These are phyloP conservation scores for Jaapia argillacea DNA, from an alignment of 768 basidiomycete species.

Conservation along the genomic window DNA sequence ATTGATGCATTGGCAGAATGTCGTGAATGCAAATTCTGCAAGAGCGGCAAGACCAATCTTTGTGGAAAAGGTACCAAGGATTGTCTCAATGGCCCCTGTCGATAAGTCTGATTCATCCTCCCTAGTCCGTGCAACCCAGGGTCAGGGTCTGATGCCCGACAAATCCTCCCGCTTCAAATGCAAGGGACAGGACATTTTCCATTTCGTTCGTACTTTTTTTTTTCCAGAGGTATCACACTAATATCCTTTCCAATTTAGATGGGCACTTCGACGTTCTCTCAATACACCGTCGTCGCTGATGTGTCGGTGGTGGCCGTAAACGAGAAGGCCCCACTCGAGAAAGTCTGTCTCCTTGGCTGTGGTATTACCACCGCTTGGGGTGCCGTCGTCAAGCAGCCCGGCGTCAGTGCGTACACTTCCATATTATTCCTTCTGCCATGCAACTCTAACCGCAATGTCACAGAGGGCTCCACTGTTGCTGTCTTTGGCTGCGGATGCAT, in stretches of 20 bases:
- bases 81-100: neutral
- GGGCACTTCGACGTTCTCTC: slow-evolving; percentile 99
- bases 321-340: slow-evolving; percentile 80
- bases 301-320: slow-evolving; percentile 92
- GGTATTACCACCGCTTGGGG: slow-evolving; percentile 99
- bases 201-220: slow-evolving; percentile 59
- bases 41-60: slow-evolving; percentile 97
- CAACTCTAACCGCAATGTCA: neutral
- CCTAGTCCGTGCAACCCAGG: slow-evolving; percentile 85
- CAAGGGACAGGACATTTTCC: slow-evolving; percentile 78
- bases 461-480: slow-evolving; percentile 81
- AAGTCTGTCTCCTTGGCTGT: slow-evolving; percentile 93
- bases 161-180: slow-evolving; percentile 79
- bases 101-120: slow-evolving; percentile 2
- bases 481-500: slow-evolving; percentile 97
- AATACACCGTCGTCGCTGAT: slow-evolving; percentile 97
- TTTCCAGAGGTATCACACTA: slow-evolving; percentile 1
- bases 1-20: slow-evolving; percentile 42
- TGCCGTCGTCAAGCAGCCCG: slow-evolving; percentile 84
- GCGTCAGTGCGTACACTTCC: slow-evolving; percentile 49
- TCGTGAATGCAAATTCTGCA: slow-evolving; percentile 97
- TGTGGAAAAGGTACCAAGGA: slow-evolving; percentile 68
- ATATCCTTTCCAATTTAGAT: slow-evolving; percentile 43
- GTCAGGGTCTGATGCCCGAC: slow-evolving; percentile 93
- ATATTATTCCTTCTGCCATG: neutral